These are phyloP conservation scores for Galeopsis tetrahit DNA, from an alignment of 257 asterid genomes.

Conservation along the genomic window DNA sequence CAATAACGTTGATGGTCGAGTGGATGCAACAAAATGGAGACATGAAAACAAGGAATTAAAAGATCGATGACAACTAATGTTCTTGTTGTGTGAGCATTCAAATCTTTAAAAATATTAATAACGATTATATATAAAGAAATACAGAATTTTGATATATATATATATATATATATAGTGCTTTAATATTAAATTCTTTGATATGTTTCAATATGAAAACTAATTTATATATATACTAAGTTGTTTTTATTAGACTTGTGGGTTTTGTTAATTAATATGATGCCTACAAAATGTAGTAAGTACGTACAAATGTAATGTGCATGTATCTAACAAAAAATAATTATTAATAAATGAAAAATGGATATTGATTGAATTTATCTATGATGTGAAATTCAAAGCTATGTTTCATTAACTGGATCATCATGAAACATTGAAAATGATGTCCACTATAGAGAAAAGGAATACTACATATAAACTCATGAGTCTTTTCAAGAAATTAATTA, in stretches of 20 bases:
- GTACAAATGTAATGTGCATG: conserved; percentile 11
- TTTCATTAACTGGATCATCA: neutral
- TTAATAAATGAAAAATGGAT: neutral
- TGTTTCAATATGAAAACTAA: too few species aligned
- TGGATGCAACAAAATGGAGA: conserved; percentile 24
- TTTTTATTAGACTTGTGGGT: neutral
- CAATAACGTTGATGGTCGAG: conserved; percentile 20
- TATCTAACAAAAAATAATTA: neutral
- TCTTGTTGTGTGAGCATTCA: conserved; percentile 31
- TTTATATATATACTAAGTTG: too few species aligned
- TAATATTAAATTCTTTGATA: too few species aligned
- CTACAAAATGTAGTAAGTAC: neutral
- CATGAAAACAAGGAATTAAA: conserved; percentile 25
- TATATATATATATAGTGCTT: neutral
- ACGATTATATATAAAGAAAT: too few species aligned
- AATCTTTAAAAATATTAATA: neutral
- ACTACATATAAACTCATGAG: neutral
- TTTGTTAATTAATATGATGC: conserved; percentile 7
- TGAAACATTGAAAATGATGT: neutral
- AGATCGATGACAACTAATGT: conserved; percentile 13
- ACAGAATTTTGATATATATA: too few species aligned
- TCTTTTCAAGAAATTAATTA: neutral
- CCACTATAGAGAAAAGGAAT: neutral
- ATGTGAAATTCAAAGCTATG: neutral
- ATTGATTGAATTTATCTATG: neutral